Evolutionary conservation across 257 asterid species (phyloP).

Genomic region (Nemophila menziesii): DNA sequence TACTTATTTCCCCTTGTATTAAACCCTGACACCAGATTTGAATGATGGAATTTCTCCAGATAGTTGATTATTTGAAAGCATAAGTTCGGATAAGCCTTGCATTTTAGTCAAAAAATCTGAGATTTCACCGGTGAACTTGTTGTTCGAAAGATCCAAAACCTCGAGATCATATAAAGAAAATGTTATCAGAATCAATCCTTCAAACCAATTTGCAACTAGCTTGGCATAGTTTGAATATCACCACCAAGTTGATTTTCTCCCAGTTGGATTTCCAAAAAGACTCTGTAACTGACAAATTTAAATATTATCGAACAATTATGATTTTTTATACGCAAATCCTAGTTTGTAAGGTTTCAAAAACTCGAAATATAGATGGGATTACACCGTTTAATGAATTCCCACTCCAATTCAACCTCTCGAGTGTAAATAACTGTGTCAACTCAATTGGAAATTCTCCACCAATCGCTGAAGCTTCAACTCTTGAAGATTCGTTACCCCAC

Average conservation of each 20-base stretch:
- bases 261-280: slow-evolving; percentile 57
- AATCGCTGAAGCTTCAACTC: slow-evolving; percentile 46
- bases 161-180: slow-evolving; percentile 38
- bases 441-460: slow-evolving; percentile 43
- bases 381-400: slow-evolving; percentile 37
- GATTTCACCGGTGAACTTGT: slow-evolving; percentile 44
- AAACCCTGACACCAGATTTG: slow-evolving; percentile 4
- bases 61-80: slow-evolving; percentile 51
- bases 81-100: slow-evolving; percentile 34
- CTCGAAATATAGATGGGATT: slow-evolving; percentile 40
- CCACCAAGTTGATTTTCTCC: slow-evolving; percentile 63
- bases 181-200: slow-evolving; percentile 30
- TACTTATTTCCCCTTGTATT: slow-evolving; percentile 18
- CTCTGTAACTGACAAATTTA: slow-evolving; percentile 22
- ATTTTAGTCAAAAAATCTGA: slow-evolving; percentile 28
- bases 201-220: slow-evolving; percentile 43
- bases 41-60: slow-evolving; percentile 49
- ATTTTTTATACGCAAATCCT: slow-evolving; percentile 40
- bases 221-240: slow-evolving; percentile 40
- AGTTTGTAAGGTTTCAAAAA: slow-evolving; percentile 29
- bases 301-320: slow-evolving; percentile 46
- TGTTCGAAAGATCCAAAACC: slow-evolving; percentile 72
- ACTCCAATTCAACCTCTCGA: slow-evolving; percentile 54
- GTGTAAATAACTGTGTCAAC: slow-evolving; percentile 19
- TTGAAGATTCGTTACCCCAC: slow-evolving; percentile 37